phyloP scores from a whole-genome alignment of 768 basidiomycete species.

The Gloeostereum incarnatum region DNA sequence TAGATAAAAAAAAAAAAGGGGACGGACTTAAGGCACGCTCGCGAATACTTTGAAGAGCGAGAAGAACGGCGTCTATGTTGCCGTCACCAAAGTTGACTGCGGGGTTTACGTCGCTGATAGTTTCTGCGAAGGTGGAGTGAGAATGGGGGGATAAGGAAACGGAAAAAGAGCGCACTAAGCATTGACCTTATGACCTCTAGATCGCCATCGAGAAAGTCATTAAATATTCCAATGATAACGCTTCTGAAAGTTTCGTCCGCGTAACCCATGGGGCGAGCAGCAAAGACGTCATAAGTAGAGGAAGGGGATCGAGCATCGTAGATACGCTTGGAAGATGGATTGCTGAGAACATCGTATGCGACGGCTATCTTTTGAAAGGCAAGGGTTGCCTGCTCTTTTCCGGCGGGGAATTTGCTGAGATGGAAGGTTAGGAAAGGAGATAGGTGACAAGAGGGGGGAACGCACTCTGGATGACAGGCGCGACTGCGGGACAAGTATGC shows the following conservation, averaged over 20 bases:
- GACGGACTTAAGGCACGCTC: slow-evolving; percentile 64
- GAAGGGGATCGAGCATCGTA: slow-evolving; percentile 55
- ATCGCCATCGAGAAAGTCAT: slow-evolving; percentile 81
- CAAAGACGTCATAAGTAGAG: slow-evolving; percentile 43
- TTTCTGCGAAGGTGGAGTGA: slow-evolving; percentile 29
- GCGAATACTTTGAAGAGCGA: slow-evolving; percentile 59
- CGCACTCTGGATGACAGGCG: slow-evolving; percentile 83
- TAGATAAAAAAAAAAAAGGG: not conserved
- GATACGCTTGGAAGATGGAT: slow-evolving; percentile 53
- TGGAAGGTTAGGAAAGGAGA: slow-evolving; percentile 5
- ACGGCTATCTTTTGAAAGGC: slow-evolving; percentile 85
- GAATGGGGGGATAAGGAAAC: slow-evolving; percentile 1
- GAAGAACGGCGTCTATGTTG: slow-evolving; percentile 66
- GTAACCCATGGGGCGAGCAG: slow-evolving; percentile 38
- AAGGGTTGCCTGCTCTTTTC: slow-evolving; percentile 65
- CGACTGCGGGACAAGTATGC: slow-evolving; percentile 71
- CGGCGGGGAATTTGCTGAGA: slow-evolving; percentile 63
- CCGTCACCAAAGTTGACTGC: slow-evolving; percentile 71
- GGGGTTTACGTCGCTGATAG: slow-evolving; percentile 75
- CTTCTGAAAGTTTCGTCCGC: slow-evolving; percentile 76
- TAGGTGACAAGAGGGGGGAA: slow-evolving; percentile 8
- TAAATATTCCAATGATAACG: slow-evolving; percentile 66
- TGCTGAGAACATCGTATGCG: slow-evolving; percentile 74
- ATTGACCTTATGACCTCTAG: slow-evolving; percentile 75
- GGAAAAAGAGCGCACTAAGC: slow-evolving; percentile 41